Evolutionary conservation across 1,284 basidiomycete species (phyloP), one percentile per base, ranked within the genome.

Genomic region (Trichosporon sp.): DNA sequence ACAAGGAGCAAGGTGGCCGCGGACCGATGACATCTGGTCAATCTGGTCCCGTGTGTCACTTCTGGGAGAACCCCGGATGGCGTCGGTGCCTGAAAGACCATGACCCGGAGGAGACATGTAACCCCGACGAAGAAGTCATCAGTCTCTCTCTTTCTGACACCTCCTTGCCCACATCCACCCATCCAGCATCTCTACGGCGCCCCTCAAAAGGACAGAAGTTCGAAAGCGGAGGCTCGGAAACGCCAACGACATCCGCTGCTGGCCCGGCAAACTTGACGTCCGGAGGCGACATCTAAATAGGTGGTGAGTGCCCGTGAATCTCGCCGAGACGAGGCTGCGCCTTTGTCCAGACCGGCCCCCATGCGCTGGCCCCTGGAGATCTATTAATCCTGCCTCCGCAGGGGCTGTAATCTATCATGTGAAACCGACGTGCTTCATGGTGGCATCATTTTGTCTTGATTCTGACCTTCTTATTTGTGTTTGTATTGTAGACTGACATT

Each of bases 161-260:
- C 58, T 23, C n/a, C 36, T 29, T 8, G 46, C 34, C 29, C 40
- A 56, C 46, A 40, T 46, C 58, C 58, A 61, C 57, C 60, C 32
- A 13, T 33, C n/a, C 23, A 37, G 9, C 56, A 25, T 33, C 23
- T 11, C 32, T n/a, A 3, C 32, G 25, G 21, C 21, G 14, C 33
- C 25, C 19, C 32, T 10, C 16, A 9, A 58, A 21, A 58, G 23
- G 25, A 14, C 25, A 25, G 31, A 34, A 34, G 9, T 3, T 16
- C 13, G 29, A 16, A 21, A 8, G 6, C 5, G n/a, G 33, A 10
- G 33, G 25, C 36, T 34, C 10, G 16, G 16, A 2, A 19, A 58
- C 56, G 13, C 33, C 56, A 33, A 40, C 25, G 19, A 32, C 56
- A 21, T 19, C 25, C 29, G 56, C 14, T 29, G 49, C 49, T 16